phyloP scores from a whole-genome alignment of 768 basidiomycete genomes.

The Tricholoma sp. region DNA sequence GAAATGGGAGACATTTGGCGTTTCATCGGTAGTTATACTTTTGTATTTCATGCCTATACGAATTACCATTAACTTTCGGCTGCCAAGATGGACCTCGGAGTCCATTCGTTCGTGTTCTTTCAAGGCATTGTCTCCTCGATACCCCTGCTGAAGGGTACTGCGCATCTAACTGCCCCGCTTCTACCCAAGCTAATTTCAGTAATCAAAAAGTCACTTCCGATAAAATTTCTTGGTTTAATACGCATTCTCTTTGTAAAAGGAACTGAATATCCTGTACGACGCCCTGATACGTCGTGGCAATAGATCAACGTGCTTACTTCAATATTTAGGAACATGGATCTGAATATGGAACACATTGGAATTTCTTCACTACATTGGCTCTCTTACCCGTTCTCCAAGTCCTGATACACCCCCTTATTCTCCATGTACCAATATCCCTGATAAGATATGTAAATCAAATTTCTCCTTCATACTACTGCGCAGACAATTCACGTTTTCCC shows the following conservation, averaged over 20 bases:
- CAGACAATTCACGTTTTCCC: background rate
- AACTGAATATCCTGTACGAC: constrained; percentile 83
- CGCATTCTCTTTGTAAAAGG: constrained; percentile 71
- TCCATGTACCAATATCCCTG: constrained; percentile 49
- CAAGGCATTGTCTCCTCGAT: no score
- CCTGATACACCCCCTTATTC: constrained; percentile 66
- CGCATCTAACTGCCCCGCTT: no score
- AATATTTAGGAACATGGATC: constrained; percentile 94
- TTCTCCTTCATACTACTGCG: no score
- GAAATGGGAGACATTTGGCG: constrained; percentile 93
- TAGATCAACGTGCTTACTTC: background rate
- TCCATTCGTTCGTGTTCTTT: constrained; percentile 96
- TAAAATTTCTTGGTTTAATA: constrained; percentile 72
- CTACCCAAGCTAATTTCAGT: no score
- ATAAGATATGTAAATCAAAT: constrained; percentile 43
- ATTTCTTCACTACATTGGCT: constrained; percentile 96
- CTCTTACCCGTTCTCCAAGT: constrained; percentile 71
- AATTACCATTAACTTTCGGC: constrained; percentile 4
- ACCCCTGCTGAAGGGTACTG: no score
- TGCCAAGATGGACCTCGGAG: constrained; percentile 91
- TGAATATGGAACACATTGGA: no score
- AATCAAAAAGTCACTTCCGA: constrained; percentile 82
- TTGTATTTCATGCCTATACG: background rate
- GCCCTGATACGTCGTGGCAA: background rate
- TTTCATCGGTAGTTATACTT: constrained; percentile 67